Base-by-base conservation (phyloP, 352 stramenopile genomes). In the Phytophthora nicotianae region DNA sequence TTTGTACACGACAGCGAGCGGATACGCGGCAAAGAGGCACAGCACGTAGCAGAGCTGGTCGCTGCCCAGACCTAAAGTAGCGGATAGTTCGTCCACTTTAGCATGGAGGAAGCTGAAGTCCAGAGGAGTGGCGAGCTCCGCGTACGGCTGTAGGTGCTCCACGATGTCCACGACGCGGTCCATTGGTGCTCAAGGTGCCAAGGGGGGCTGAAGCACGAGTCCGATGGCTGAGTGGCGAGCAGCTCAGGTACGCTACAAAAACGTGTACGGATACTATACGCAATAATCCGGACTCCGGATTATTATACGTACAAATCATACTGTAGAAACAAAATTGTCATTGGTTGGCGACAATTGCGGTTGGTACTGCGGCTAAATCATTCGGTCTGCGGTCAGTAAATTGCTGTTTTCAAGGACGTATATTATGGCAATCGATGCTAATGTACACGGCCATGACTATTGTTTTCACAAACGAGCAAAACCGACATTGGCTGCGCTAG, bases 21-120 rank as follows among this genome's bases (percentile, higher is more conserved):
- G 95, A 65, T 98, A 98, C 58, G 89, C 96, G n/a, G 87, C 66
- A 57, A 98, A 96, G 65, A 99, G 81, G 47, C 92, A 95, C 29
- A 98, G 62, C 6, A 94, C 77, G 63, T 97, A 98, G 68, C 82
- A 71, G 17, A 91, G 69, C 62, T 90, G 78, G 68, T 91, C 81
- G 10, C 69, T 70, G 20, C 71, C 63, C 47, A 93, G 48, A 8
- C 82, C 75, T 5, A 88, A 51, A 5, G 58, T 43, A 8, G 33
- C n/a, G 19, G 75, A 80, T 21, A 90, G 68, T 27, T 71, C 37
- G 8, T 67, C 67, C 5, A 93, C 65, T 29, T 83, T 58, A 6
- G 50, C 70, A 63, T 91, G 80, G 26, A 83, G 50, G 40, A 68
- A 65, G 8, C 62, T 43, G 45, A 91, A 91, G 50, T 76, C 69